These are phyloP conservation scores for Raphanus hybrid DNA, from an alignment of 441 rosid species.

Conservation along the genomic window DNA sequence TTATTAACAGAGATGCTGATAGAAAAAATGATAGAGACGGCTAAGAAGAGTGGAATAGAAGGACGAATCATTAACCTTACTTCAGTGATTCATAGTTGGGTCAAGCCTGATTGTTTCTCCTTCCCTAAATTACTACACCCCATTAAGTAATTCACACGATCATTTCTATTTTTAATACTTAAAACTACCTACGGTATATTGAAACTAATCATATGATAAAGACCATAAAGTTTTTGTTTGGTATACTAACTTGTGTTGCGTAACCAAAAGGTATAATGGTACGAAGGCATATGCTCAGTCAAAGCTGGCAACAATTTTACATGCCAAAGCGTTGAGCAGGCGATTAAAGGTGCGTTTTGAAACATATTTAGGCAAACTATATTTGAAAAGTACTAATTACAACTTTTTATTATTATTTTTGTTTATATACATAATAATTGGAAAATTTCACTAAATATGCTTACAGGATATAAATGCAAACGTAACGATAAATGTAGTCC, in stretches of 20 bases:
- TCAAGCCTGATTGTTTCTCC: constrained; percentile 63
- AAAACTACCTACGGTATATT: no score
- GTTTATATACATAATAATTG: not conserved
- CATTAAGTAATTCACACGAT: constrained; percentile 51
- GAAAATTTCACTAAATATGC: not conserved
- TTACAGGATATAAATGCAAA: constrained; percentile 77
- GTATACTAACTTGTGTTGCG: not conserved
- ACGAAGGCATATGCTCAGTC: constrained; percentile 89
- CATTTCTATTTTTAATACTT: not conserved
- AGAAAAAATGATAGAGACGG: constrained; percentile 85
- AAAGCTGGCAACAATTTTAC: constrained; percentile 80
- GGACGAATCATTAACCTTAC: constrained; percentile 91
- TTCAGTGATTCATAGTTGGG: constrained; percentile 89
- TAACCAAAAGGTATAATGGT: constrained; percentile 63
- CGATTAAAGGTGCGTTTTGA: constrained; percentile 64
- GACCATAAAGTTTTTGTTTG: not conserved
- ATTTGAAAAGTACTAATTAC: no score
- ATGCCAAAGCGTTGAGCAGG: constrained; percentile 76
- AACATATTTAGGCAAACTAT: not conserved
- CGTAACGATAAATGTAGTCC: constrained; percentile 84
- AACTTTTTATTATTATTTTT: not conserved
- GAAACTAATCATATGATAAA: no score
- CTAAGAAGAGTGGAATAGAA: constrained; percentile 62
- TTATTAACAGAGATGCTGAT: constrained; percentile 76
- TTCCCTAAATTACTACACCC: constrained; percentile 71